These are phyloP conservation scores for Blastobotrys chiropterorum DNA, from an alignment of 805 yeast genomes.

Conservation along the genomic window DNA sequence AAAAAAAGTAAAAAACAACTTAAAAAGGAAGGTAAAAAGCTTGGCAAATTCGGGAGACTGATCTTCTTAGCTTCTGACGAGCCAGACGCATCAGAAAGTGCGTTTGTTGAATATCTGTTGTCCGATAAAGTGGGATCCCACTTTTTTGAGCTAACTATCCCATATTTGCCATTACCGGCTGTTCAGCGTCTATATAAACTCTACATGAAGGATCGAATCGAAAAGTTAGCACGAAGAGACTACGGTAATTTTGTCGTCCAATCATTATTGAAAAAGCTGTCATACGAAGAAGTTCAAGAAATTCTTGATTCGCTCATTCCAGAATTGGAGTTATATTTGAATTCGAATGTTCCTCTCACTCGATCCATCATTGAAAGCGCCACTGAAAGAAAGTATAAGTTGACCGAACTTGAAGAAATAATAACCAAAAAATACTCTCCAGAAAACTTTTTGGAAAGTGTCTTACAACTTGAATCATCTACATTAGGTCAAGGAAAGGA, in stretches of 20 bases:
- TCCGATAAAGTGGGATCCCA: slow-evolving; percentile 93
- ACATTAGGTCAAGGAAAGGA: slow-evolving; percentile 68
- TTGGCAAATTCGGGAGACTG: slow-evolving; percentile 43
- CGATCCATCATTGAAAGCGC: slow-evolving; percentile 18
- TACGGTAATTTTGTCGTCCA: slow-evolving; percentile 81
- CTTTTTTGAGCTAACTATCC: slow-evolving; percentile 69
- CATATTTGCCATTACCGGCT: slow-evolving; percentile 58
- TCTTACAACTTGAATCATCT: slow-evolving; percentile 57
- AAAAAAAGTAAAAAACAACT: slow-evolving; percentile 42
- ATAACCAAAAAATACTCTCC: slow-evolving; percentile 14
- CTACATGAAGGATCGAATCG: slow-evolving; percentile 69
- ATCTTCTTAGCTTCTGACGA: slow-evolving; percentile 49
- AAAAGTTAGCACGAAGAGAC: slow-evolving; percentile 70
- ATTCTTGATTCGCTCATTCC: slow-evolving; percentile 22
- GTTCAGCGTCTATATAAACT: slow-evolving; percentile 61
- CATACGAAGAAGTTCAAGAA: slow-evolving; percentile 51
- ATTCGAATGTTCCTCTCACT: slow-evolving; percentile 15
- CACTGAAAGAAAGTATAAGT: slow-evolving; percentile 10
- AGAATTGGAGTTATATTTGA: slow-evolving; percentile 11
- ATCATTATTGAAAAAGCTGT: slow-evolving; percentile 58
- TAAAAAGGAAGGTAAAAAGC: too few relatives aligned
- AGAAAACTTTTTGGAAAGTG: slow-evolving; percentile 53
- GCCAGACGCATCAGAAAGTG: slow-evolving; percentile 39
- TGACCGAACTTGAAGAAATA: slow-evolving; percentile 13
- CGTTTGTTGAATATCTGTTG: slow-evolving; percentile 76